phyloP scores from a whole-genome alignment of 2,329 filamentous ascomycete species.

The Ophiocordyceps camponoti-leonardi region DNA sequence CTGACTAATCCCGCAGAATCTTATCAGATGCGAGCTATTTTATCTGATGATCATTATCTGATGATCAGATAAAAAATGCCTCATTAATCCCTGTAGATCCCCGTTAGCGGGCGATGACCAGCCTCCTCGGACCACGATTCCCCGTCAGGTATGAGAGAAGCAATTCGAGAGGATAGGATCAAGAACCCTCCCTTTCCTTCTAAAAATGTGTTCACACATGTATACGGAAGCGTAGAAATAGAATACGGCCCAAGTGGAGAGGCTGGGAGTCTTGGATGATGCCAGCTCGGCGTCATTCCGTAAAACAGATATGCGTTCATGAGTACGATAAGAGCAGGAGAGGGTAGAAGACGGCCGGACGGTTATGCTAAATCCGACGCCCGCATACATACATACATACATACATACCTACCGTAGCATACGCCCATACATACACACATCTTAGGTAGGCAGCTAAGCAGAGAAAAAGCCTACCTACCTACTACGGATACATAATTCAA shows the following conservation, averaged over 20 bases:
- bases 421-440: too few species aligned
- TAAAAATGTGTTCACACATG: too few species aligned
- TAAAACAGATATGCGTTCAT: not conserved
- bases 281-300: not conserved
- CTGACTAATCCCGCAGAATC: constrained; percentile 3
- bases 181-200: too few species aligned
- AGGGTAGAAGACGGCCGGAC: not conserved
- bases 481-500: too few species aligned
- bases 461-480: not conserved
- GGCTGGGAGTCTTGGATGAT: not conserved
- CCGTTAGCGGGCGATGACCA: too few species aligned
- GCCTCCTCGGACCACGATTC: not conserved
- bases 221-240: too few species aligned
- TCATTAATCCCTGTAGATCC: not conserved
- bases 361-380: too few species aligned
- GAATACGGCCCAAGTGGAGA: not conserved
- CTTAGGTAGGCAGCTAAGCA: too few species aligned
- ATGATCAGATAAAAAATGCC: constrained; percentile 1
- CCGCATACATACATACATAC: too few species aligned
- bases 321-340: not conserved
- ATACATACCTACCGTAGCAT: too few species aligned
- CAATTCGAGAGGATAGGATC: too few species aligned
- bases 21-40: not conserved
- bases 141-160: not conserved
- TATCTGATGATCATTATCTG: constrained; percentile 1